These are phyloP conservation scores for Trichophyton simii DNA, from an alignment of 2,329 filamentous ascomycete species.

Conservation along the genomic window DNA sequence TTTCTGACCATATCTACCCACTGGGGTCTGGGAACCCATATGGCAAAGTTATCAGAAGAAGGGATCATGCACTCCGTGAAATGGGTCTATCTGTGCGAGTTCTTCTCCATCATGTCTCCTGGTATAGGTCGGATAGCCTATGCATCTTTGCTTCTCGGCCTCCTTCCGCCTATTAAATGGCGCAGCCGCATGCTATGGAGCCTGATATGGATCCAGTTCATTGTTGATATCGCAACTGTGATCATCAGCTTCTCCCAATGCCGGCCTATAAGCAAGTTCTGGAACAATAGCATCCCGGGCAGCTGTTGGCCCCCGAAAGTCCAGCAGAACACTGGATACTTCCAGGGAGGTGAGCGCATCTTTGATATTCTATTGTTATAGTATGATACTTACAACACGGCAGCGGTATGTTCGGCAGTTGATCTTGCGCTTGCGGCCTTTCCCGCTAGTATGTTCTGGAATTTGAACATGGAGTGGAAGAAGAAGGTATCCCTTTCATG, in stretches of 20 bases:
- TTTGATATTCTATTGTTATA: neutral
- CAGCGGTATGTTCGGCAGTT: constrained; percentile 10
- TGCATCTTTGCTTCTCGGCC: constrained; percentile 11
- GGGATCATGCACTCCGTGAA: constrained; percentile 9
- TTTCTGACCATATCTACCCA: constrained; percentile 8
- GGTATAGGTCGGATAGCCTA: constrained; percentile 11
- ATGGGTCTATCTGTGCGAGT: constrained; percentile 11
- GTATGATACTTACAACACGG: neutral
- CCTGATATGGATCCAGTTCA: constrained; percentile 8
- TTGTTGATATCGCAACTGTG: constrained; percentile 8
- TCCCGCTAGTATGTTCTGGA: constrained; percentile 11
- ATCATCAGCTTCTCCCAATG: constrained; percentile 9
- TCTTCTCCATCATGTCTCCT: constrained; percentile 11
- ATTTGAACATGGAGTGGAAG: constrained; percentile 6
- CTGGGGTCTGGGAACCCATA: constrained; percentile 10
- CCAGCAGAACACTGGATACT: constrained; percentile 8
- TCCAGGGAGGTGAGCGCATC: constrained; percentile 8
- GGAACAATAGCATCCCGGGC: constrained; percentile 5
- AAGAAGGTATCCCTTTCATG: constrained; percentile 9
- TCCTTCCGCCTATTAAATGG: constrained; percentile 6
- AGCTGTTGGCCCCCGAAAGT: constrained; percentile 10
- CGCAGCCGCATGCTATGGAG: constrained; percentile 7
- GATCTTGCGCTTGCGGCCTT: constrained; percentile 12
- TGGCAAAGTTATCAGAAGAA: constrained; percentile 2
- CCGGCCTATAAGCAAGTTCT: constrained; percentile 7